Evolutionary conservation across 2,329 filamentous ascomycete genomes (phyloP).

Genomic region (Fusarium pseudonygamai): DNA sequence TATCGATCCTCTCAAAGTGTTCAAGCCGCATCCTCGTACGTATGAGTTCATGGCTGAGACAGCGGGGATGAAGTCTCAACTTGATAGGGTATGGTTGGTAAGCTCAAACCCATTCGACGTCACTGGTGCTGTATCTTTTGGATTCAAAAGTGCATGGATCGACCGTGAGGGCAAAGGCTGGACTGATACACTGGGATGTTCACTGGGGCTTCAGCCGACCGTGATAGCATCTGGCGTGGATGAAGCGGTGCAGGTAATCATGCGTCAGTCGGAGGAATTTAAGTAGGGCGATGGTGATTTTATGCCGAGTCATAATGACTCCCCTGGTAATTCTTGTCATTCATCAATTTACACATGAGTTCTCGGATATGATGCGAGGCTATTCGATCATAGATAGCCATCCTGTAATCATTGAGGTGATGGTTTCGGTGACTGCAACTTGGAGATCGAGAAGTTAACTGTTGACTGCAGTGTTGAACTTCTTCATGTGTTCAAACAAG

Average conservation of each 20-base stretch:
- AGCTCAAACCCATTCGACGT: conserved; percentile 80
- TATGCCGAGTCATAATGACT: not conserved
- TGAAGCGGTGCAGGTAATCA: conserved; percentile 59
- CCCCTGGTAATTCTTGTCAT: not conserved
- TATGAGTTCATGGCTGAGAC: conserved; percentile 68
- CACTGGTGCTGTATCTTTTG: conserved; percentile 68
- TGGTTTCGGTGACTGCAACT: not conserved
- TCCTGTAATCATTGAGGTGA: not conserved
- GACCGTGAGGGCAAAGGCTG: conserved; percentile 71
- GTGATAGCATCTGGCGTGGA: conserved; percentile 65
- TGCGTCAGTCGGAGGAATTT: not conserved
- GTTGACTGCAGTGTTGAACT: not conserved
- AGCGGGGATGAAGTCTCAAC: conserved; percentile 56
- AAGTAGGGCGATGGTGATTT: not conserved
- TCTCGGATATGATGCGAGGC: not conserved
- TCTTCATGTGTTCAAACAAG: not conserved
- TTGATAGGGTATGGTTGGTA: conserved; percentile 71
- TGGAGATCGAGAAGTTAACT: not conserved
- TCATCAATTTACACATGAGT: not conserved
- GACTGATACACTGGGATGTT: conserved; percentile 68
- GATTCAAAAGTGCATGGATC: conserved; percentile 73
- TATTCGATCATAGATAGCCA: not conserved
- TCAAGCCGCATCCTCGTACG: conserved; percentile 71
- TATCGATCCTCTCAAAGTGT: conserved; percentile 67
- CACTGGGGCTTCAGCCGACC: conserved; percentile 58